Evolutionary conservation across 768 basidiomycete species (phyloP), one percentile per base, ranked within the genome.

Genomic region (Mycena olivaceomarginata): DNA sequence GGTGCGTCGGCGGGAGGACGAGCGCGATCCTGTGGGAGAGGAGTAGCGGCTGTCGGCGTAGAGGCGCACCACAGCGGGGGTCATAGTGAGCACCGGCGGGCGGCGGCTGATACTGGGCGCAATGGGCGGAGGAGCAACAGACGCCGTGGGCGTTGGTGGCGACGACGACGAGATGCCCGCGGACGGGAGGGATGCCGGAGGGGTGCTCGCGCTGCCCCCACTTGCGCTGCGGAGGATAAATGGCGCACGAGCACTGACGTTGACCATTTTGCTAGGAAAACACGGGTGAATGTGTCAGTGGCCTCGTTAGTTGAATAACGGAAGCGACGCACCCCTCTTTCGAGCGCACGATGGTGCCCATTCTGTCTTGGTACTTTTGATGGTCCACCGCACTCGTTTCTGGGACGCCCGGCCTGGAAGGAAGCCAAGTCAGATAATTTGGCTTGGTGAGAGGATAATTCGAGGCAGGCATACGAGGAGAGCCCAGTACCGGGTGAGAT

Each of bases 251-350:
- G 91, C 90, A 71, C 89, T 89, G 16, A 94, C 89, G 72, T 94
- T 93, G 78, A 94, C 93, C 93, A 94, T 94, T 89, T 91, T 93
- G 43, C 93, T 94, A 82, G 31, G 31, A 1, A 40, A 69, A 67
- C 16, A 72, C 16, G 31, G 43, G 51, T 59, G 45, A 70, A 60
- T 67, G 4, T n/a, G 70, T 41, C 41, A 75, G 72, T n/a, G 12
- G 31, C 31, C 31, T 31, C 45, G 45, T 18, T 25, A 63, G 46
- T 63, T n/a, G 51, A 69, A 41, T 43, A 57, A 41, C 46, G 25
- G 56, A 48, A 71, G 11, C 20, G 56, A 86, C 89, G 75, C 74
- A 93, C 93, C 91, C 89, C 84, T 93, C 91, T 81, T 92, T 93
- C 2, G 90, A 83, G 5, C 92, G 91, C 39, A 94, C 92, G 43